Conservation (phyloP, 169 alveolate genomes). For the Plasmodium chabaudi region DNA sequence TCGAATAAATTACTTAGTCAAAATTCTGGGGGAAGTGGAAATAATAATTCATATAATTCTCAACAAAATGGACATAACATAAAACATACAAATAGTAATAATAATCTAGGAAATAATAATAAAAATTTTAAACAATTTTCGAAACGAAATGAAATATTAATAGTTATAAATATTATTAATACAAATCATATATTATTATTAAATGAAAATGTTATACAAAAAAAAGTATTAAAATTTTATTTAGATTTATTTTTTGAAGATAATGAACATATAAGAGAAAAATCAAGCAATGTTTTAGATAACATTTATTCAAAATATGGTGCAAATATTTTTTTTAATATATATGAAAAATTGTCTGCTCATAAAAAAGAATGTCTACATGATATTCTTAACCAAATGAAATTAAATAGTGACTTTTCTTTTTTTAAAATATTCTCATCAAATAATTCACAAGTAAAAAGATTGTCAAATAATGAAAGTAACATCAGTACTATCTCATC, state of each 20-base stretch:
- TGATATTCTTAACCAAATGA: conserved; percentile 68
- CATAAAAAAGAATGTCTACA: conserved; percentile 74
- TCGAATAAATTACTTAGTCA: background rate
- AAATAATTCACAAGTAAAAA: conserved; percentile 46
- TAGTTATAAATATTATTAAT: conserved; percentile 45
- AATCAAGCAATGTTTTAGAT: conserved; percentile 61
- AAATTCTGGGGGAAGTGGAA: background rate
- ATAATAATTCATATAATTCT: too few relatives aligned
- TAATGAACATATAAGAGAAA: conserved; percentile 52
- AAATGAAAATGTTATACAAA: conserved; percentile 66
- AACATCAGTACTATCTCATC: conserved; percentile 14
- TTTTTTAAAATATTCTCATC: conserved; percentile 32
- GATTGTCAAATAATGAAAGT: conserved; percentile 53
- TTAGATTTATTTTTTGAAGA: conserved; percentile 68
- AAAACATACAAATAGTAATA: background rate
- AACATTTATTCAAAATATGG: conserved; percentile 53
- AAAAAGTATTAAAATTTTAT: conserved; percentile 48
- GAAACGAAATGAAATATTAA: conserved; percentile 58
- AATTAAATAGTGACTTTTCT: conserved; percentile 49
- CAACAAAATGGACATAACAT: background rate
- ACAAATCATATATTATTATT: conserved; percentile 43
- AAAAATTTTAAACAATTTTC: background rate
- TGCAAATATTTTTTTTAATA: conserved; percentile 20
- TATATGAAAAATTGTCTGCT: conserved; percentile 61
- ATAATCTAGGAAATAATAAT: background rate